Evolutionary conservation across 495 filamentous ascomycete genomes (phyloP).

Genomic region (Penicillium goetzii): DNA sequence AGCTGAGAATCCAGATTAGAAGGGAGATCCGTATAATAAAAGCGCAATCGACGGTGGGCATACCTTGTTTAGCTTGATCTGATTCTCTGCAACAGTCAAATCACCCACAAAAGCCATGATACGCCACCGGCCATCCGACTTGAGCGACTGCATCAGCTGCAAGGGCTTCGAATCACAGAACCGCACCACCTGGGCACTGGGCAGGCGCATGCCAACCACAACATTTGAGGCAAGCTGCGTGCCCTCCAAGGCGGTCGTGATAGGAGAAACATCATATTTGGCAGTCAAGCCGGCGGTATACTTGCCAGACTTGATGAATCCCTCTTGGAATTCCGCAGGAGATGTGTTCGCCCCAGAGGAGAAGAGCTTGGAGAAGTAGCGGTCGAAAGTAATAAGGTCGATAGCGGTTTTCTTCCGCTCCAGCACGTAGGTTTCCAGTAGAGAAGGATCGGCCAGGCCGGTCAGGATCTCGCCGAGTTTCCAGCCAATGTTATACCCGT

Average conservation of each 20-base stretch:
- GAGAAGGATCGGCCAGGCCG: slow-evolving; percentile 55
- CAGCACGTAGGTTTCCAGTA: slow-evolving; percentile 70
- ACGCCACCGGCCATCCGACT: slow-evolving; percentile 64
- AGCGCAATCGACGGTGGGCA: neutral
- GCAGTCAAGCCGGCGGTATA: slow-evolving; percentile 69
- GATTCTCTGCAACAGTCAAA: slow-evolving; percentile 45
- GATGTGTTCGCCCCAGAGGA: slow-evolving; percentile 45
- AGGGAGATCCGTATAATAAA: neutral
- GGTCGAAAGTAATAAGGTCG: slow-evolving; percentile 76
- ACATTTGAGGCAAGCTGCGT: slow-evolving; percentile 50
- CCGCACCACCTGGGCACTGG: slow-evolving; percentile 61
- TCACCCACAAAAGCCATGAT: slow-evolving; percentile 61
- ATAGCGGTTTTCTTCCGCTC: slow-evolving; percentile 70
- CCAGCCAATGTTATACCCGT: slow-evolving; percentile 75
- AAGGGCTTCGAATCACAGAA: slow-evolving; percentile 62
- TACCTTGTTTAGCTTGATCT: slow-evolving; percentile 48
- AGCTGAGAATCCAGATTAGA: slow-evolving; percentile 30
- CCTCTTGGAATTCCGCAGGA: slow-evolving; percentile 54
- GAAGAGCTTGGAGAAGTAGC: slow-evolving; percentile 66
- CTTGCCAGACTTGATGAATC: slow-evolving; percentile 61
- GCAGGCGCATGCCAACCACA: slow-evolving; percentile 58
- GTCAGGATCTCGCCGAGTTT: slow-evolving; percentile 70
- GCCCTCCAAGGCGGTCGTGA: slow-evolving; percentile 42
- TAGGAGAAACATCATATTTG: slow-evolving; percentile 56
- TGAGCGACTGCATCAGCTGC: slow-evolving; percentile 53